Evolutionary conservation across 2,329 filamentous ascomycete species (phyloP).

Genomic region (Neonectria ditissima): DNA sequence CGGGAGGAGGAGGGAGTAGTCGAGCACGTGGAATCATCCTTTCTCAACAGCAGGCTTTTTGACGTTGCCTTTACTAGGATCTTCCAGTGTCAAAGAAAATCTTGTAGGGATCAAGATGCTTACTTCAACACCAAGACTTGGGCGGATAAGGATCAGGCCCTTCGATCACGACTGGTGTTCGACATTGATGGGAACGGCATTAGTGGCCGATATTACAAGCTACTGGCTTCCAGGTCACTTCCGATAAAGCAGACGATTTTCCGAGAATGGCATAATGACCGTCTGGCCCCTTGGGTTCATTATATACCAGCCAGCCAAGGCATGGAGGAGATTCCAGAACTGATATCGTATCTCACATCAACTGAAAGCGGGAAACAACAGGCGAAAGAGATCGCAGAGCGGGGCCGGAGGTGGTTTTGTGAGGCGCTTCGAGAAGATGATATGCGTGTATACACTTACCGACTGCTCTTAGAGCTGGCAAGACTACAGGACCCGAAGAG

Average conservation of each 20-base stretch:
- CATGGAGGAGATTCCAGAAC: slow-evolving; percentile 64
- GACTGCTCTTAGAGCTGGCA: slow-evolving; percentile 69
- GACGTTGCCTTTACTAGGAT: slow-evolving; percentile 60
- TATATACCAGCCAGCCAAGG: slow-evolving; percentile 65
- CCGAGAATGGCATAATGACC: slow-evolving; percentile 69
- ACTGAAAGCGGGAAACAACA: slow-evolving; percentile 59
- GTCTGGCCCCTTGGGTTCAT: slow-evolving; percentile 67
- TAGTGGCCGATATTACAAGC: slow-evolving; percentile 63
- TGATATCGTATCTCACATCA: slow-evolving; percentile 59
- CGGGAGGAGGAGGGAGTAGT: slow-evolving; percentile 35
- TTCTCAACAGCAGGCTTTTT: slow-evolving; percentile 55
- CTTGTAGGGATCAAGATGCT: slow-evolving; percentile 51
- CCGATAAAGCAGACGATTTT: slow-evolving; percentile 66
- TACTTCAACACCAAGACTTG: slow-evolving; percentile 49
- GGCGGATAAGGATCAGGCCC: slow-evolving; percentile 50
- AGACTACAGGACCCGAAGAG: slow-evolving; percentile 53
- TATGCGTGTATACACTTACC: slow-evolving; percentile 69
- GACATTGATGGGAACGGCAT: slow-evolving; percentile 69
- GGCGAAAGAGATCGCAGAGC: slow-evolving; percentile 64
- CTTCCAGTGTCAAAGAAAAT: slow-evolving; percentile 56
- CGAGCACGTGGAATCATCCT: slow-evolving; percentile 40
- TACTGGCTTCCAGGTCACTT: slow-evolving; percentile 60
- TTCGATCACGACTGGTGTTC: slow-evolving; percentile 57
- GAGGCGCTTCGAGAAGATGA: slow-evolving; percentile 68
- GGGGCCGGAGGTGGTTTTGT: slow-evolving; percentile 66